These are phyloP conservation scores for Eragrostis curvula DNA, from an alignment of 176 grass and related monocot genomes.

Conservation along the genomic window DNA sequence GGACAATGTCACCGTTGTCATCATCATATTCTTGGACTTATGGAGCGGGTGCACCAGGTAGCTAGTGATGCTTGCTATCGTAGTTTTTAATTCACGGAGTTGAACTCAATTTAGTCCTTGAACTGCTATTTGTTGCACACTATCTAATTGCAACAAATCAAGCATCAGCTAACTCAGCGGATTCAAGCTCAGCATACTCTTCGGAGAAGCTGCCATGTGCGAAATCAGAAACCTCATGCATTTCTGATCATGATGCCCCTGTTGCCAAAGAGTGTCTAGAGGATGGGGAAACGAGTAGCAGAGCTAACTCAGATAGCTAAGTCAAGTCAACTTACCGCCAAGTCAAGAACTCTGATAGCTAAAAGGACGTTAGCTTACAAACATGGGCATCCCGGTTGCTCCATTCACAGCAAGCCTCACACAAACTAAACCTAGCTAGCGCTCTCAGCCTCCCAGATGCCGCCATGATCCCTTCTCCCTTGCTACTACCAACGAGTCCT, in stretches of 20 bases:
- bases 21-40: slow-evolving; percentile 21
- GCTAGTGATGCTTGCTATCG: too few species aligned
- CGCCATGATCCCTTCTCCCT: too few species aligned
- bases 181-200: slow-evolving; percentile 44
- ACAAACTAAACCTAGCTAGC: too few species aligned
- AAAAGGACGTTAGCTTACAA: slow-evolving; percentile 1
- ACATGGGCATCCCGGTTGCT: too few species aligned
- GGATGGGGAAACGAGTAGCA: slow-evolving; percentile 40
- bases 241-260: slow-evolving; percentile 34
- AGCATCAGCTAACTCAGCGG: slow-evolving; percentile 23
- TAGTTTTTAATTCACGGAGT: too few species aligned
- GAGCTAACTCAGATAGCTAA: neutral
- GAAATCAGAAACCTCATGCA: slow-evolving; percentile 14
- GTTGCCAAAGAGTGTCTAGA: neutral
- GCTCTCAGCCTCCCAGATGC: too few species aligned
- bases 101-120: too few species aligned
- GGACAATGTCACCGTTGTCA: slow-evolving; percentile 5
- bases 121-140: slow-evolving; percentile 91
- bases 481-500: too few species aligned
- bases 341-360: slow-evolving; percentile 8
- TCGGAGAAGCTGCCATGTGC: slow-evolving; percentile 22
- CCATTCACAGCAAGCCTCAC: too few species aligned
- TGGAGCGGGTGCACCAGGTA: neutral
- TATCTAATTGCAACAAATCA: slow-evolving; percentile 75
- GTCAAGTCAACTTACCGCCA: too few species aligned